Evolutionary conservation across 352 stramenopile genomes (phyloP).

Genomic region (Phytophthora litchii): DNA sequence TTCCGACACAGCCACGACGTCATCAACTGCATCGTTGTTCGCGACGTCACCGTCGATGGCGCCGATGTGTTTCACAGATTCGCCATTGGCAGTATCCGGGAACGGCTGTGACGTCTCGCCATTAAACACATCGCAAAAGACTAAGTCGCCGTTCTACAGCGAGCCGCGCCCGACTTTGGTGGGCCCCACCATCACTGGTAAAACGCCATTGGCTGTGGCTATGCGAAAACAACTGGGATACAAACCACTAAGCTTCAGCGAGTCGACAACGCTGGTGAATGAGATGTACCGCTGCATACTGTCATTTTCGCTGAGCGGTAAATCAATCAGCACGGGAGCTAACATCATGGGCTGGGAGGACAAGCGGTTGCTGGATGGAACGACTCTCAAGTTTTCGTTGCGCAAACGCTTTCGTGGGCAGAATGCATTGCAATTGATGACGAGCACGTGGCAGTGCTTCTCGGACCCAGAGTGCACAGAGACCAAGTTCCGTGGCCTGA

Average conservation of each 20-base stretch:
- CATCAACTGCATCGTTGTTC: conserved; percentile 17
- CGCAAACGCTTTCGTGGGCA: conserved; percentile 57
- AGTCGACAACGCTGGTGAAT: conserved; percentile 45
- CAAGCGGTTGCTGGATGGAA: conserved; percentile 55
- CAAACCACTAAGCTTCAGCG: conserved; percentile 39
- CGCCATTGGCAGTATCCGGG: conserved; percentile 17
- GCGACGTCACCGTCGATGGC: conserved; percentile 19
- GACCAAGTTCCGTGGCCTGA: conserved; percentile 65
- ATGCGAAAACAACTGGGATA: conserved; percentile 58
- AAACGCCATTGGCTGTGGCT: conserved; percentile 33
- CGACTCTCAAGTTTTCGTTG: conserved; percentile 68
- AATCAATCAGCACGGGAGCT: conserved; percentile 50
- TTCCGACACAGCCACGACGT: conserved; percentile 36
- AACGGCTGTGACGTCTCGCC: conserved; percentile 42
- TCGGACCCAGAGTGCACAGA: conserved; percentile 64
- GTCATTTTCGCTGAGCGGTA: conserved; percentile 58
- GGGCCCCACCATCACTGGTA: conserved; percentile 24
- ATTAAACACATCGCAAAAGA: conserved; percentile 22
- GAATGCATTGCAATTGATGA: conserved; percentile 54
- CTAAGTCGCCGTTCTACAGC: conserved; percentile 35
- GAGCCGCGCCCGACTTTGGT: conserved; percentile 43
- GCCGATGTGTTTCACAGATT: conserved; percentile 12
- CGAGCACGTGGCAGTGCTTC: conserved; percentile 72
- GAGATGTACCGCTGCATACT: conserved; percentile 57
- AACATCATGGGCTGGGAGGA: conserved; percentile 74